phyloP scores from a whole-genome alignment of 1,284 basidiomycete genomes.

The Stygiomarasmius scandens region DNA sequence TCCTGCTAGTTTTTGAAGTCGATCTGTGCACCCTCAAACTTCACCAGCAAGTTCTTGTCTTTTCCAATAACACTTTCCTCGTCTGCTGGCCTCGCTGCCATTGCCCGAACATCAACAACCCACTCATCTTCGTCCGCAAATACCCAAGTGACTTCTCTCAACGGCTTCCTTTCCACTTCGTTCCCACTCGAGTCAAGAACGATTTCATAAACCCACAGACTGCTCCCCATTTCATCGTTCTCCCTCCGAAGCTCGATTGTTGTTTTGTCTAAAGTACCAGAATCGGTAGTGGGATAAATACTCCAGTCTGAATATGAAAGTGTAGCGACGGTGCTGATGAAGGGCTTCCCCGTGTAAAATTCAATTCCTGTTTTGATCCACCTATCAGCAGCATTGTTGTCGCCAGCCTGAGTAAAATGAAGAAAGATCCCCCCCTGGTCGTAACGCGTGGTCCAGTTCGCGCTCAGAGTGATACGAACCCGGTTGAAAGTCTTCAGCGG shows the following conservation, averaged over 20 bases:
- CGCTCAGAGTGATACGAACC: constrained; percentile 11
- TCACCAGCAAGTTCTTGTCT: constrained; percentile 3
- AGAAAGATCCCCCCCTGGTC: constrained; percentile 17
- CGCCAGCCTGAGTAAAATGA: constrained; percentile 10
- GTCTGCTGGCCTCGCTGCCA: constrained; percentile 16
- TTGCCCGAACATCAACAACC: constrained; percentile 9
- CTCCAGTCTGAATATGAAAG: constrained; percentile 15
- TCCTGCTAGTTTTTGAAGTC: no score
- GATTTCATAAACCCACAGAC: constrained; percentile 17
- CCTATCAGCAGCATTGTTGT: background rate
- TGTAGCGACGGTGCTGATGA: constrained; percentile 13
- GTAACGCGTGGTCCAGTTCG: constrained; percentile 11
- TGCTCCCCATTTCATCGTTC: constrained; percentile 6
- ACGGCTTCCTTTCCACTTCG: constrained; percentile 7
- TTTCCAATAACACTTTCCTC: constrained; percentile 1
- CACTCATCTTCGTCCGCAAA: constrained; percentile 18
- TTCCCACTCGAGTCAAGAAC: background rate
- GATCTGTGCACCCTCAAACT: constrained; percentile 2
- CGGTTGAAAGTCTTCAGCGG: constrained; percentile 12
- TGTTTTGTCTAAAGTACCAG: background rate
- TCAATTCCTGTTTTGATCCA: constrained; percentile 18
- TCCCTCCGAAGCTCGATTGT: constrained; percentile 16
- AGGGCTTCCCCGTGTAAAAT: constrained; percentile 8
- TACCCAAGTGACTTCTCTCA: constrained; percentile 18
- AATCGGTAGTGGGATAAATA: constrained; percentile 1